Base-by-base conservation (phyloP, 495 filamentous ascomycete species). In the Platismatia glauca region DNA sequence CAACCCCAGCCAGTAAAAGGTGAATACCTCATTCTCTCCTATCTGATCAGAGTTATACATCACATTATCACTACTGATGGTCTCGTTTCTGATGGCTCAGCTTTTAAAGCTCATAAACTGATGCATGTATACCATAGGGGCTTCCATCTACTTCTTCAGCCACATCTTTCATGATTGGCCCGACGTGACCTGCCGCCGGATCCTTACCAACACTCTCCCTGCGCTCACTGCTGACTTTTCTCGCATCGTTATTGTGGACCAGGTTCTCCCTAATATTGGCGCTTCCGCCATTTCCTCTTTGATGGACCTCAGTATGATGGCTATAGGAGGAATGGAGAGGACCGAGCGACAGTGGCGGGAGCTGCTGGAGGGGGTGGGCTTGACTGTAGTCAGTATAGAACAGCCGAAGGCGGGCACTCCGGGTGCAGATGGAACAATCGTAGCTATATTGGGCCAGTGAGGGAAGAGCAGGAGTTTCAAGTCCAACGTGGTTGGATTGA, bases 1-100 rank as follows among this genome's bases (percentile, higher is more conserved):
- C 63, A 62, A 18, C 41, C 67, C 27, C 71, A 73, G 44, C 63
- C 67, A 15, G 68, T 79, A 0, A 73, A 77, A 62, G 70, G 68
- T 73, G 64, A 52, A 31, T 50, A 22, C n/a, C 20, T 29, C 22
- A 33, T 41, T 13, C 31, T 57, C 55, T 16, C 31, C 31, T 37
- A 9, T 29, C 22, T 20, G n/a, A 1, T 39, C 29, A 27, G 33
- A 22, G 29, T 22, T 44, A 44, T 44, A n/a, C 18, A 22, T 44
- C 41, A 6, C 41, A 44, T 44, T 44, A 44, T 22, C 20, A n/a
- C 18, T 39, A 15, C 12, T 39, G 6, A 39, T 39, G 38, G 38
- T 39, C 38, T 39, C 3, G 38, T 15, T 39, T 39, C 12, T 39
- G 38, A 39, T 13, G 18, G 41, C 41, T 44, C n/a, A 35, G 4